Percentiles rank a stretch among this genome's conserved stretches.
phyloP scores from a whole-genome alignment of 2,329 filamentous ascomycete species.

The Xylariaceae sp. region DNA sequence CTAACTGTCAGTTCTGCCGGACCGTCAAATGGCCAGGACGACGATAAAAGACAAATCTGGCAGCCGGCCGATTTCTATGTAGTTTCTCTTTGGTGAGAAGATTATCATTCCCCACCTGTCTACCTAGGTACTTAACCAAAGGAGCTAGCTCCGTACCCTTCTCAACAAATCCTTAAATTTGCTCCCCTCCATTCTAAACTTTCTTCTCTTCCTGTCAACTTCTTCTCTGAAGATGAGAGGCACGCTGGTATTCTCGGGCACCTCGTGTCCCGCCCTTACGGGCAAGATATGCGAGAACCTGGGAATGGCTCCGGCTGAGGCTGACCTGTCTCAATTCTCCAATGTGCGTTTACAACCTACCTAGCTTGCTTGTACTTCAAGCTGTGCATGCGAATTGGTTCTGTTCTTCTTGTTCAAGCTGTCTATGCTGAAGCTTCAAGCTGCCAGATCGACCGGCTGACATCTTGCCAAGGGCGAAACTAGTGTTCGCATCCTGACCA shows the following conservation, averaged over 20 bases:
- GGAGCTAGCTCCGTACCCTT: neutral
- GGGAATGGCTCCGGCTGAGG: conserved; percentile 68
- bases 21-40: neutral
- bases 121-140: neutral
- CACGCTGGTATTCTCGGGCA: conserved; percentile 72
- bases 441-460: conserved; percentile 31
- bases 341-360: conserved; percentile 59
- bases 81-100: too few species aligned
- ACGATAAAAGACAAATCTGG: too few species aligned
- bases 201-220: conserved; percentile 37
- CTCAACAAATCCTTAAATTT: conserved; percentile 21
- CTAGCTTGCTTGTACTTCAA: neutral
- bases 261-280: conserved; percentile 70
- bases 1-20: neutral
- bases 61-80: too few species aligned
- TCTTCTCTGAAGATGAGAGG: conserved; percentile 60
- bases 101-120: too few species aligned
- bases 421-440: neutral
- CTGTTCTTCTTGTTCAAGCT: neutral
- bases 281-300: conserved; percentile 72
- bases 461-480: conserved; percentile 65
- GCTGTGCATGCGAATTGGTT: conserved; percentile 13
- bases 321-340: conserved; percentile 73
- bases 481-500: conserved; percentile 72
- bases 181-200: conserved; percentile 37